Conservation (phyloP, 208 protist species). For the Crithidia brevicula region DNA sequence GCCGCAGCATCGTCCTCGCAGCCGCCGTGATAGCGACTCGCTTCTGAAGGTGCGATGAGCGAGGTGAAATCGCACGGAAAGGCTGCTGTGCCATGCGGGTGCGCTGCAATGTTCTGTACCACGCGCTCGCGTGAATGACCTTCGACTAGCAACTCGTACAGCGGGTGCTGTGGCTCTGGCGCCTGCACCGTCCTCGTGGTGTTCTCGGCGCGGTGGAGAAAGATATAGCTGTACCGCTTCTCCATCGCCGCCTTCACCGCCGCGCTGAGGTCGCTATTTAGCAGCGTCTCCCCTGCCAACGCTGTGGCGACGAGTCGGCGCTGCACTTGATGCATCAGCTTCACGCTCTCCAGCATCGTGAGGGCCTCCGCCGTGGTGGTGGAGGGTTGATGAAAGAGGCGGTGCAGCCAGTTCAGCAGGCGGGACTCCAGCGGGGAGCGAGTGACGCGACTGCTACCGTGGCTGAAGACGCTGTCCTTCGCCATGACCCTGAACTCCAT, state of each 20-base stretch:
- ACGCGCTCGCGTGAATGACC: slow-evolving; percentile 11
- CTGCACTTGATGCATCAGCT: slow-evolving; percentile 39
- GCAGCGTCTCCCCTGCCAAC: slow-evolving; percentile 32
- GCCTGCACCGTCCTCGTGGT: not conserved
- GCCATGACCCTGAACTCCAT: slow-evolving; percentile 33
- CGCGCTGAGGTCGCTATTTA: slow-evolving; percentile 60
- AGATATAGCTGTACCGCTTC: slow-evolving; percentile 56
- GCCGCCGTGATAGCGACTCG: not conserved
- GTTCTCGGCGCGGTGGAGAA: slow-evolving; percentile 29
- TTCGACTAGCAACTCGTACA: slow-evolving; percentile 42
- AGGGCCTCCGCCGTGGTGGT: slow-evolving; percentile 37
- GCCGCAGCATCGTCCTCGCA: not conserved
- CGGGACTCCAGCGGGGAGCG: slow-evolving; percentile 41
- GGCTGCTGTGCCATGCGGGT: slow-evolving; percentile 30
- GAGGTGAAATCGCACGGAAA: slow-evolving; percentile 50
- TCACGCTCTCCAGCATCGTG: slow-evolving; percentile 66
- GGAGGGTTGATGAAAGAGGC: slow-evolving; percentile 49
- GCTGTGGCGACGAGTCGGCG: not conserved
- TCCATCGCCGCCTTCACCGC: slow-evolving; percentile 45
- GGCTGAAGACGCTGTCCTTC: slow-evolving; percentile 10
- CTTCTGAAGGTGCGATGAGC: not conserved
- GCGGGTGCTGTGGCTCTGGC: slow-evolving; percentile 23
- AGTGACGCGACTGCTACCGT: not conserved
- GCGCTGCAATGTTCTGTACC: slow-evolving; percentile 17
- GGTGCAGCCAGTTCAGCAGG: slow-evolving; percentile 63